Base-by-base conservation (phyloP, 164 flowering plant genomes). In the Sextonia rubra region DNA sequence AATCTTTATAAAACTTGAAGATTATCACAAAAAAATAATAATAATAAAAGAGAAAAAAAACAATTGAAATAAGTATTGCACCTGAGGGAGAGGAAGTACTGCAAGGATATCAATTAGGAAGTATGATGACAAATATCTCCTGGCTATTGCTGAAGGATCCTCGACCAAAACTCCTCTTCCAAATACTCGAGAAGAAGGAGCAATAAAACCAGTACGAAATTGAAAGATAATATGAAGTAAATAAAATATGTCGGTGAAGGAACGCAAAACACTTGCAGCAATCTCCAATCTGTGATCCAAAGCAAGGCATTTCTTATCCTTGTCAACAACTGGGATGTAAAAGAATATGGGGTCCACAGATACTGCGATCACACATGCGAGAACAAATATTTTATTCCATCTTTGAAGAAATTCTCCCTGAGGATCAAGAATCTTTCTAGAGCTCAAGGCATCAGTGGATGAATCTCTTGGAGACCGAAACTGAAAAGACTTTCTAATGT, bases 71-170 rank as follows among this genome's bases (percentile, higher is more conserved):
- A 25, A 12, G 15, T 71, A 23, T 4, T 29, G 63, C 71, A 92
- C 99, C 94, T 94, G 99, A 30, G 99, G 99, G 15, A 94, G 86
- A 12, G 99, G 99, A 80, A 94, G 97, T 47, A 90, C 93, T 1
- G 99, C 94, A 71, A 94, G 90, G 72, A 94, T 82, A 77, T 94
- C 99, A 60, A 92, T 82, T 3, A 90, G 69, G 81, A 94, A 92
- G 82, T 85, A 86, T 11, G 92, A 83, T 64, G 85, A 72, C 74
- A 92, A 55, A 77, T 94, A 94, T 71, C 88, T 82, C 79, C 75
- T 88, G 47, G 97, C 97, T 44, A 92, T 92, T 17, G 74, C 82
- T 86, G 79, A 75, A 9, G 82, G 48, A 83, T 94, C 97, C 80
- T 85, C 86, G 68, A 90, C 94, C 69, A 94, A 77, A 73, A 86